Evolutionary conservation across 352 stramenopile species (phyloP).

Genomic region (Pythium apleroticum): DNA sequence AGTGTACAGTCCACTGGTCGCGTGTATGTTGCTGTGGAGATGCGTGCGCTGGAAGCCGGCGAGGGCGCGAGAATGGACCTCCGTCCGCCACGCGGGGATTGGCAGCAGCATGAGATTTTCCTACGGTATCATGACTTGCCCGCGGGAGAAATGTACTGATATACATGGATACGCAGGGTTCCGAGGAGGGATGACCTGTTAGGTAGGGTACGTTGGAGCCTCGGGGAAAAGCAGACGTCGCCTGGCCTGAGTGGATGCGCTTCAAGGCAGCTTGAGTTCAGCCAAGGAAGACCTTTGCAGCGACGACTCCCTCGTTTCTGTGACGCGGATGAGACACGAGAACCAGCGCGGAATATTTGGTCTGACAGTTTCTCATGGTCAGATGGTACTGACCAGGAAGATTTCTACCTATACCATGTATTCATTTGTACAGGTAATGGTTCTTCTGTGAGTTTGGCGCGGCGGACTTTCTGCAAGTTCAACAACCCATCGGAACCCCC

Average conservation of each 20-base stretch:
- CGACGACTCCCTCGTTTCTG: neutral
- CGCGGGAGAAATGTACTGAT: slow-evolving; percentile 1
- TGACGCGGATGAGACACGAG: neutral
- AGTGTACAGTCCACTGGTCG: neutral
- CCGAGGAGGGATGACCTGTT: neutral
- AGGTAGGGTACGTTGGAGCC: neutral
- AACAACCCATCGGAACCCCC: slow-evolving; percentile 1
- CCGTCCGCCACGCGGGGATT: neutral
- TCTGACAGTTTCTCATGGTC: neutral
- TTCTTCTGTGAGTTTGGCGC: too few relatives aligned
- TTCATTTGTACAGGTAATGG: neutral
- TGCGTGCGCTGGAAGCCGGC: neutral
- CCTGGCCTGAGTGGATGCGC: neutral
- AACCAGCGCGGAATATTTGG: neutral
- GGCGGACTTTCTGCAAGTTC: neutral
- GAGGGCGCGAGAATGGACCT: neutral
- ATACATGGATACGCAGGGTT: neutral
- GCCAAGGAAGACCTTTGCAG: neutral
- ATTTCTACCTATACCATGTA: neutral
- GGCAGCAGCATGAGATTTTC: neutral
- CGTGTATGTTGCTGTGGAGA: neutral
- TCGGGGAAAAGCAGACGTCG: neutral
- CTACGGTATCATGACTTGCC: neutral
- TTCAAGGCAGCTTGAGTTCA: neutral
- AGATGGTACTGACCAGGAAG: neutral